phyloP scores from a whole-genome alignment of 805 yeast genomes.

The Cyberlindnera veronae region DNA sequence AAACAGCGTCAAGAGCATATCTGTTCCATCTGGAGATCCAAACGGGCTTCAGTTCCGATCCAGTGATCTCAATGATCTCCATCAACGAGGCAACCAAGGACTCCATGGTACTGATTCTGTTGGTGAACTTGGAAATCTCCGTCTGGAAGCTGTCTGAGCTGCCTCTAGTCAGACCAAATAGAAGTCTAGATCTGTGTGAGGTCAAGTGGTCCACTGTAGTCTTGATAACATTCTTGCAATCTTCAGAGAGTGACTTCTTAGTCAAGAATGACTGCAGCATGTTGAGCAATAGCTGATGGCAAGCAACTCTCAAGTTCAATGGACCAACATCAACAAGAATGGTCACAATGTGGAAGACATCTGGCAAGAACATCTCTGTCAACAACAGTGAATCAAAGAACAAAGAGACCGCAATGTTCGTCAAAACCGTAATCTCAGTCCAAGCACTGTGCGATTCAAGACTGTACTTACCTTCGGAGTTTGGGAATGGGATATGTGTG shows the following conservation, averaged over 20 bases:
- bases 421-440: conserved; percentile 68
- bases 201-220: conserved; percentile 39
- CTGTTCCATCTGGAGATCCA: conserved; percentile 69
- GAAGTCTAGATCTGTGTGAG: conserved; percentile 63
- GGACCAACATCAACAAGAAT: conserved; percentile 52
- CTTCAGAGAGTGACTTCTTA: conserved; percentile 46
- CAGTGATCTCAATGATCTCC: conserved; percentile 47
- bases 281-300: conserved; percentile 61
- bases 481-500: conserved; percentile 47
- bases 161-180: conserved; percentile 66
- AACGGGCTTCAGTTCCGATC: conserved; percentile 44
- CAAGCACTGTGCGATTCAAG: conserved; percentile 56
- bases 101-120: conserved; percentile 46
- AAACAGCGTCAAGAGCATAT: conserved; percentile 59
- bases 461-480: conserved; percentile 37
- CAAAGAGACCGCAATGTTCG: conserved; percentile 57
- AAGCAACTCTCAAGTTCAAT: conserved; percentile 50
- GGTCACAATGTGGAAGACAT: conserved; percentile 64
- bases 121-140: conserved; percentile 35
- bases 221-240: conserved; percentile 40
- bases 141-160: conserved; percentile 35
- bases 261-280: conserved; percentile 66
- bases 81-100: conserved; percentile 54
- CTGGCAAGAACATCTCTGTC: conserved; percentile 66
- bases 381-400: conserved; percentile 66